A percentile compares a stretch with the other conserved stretches of the same genome.
Evolutionary conservation across 2,329 filamentous ascomycete species (phyloP).

Genomic region (Epichloe baconii): DNA sequence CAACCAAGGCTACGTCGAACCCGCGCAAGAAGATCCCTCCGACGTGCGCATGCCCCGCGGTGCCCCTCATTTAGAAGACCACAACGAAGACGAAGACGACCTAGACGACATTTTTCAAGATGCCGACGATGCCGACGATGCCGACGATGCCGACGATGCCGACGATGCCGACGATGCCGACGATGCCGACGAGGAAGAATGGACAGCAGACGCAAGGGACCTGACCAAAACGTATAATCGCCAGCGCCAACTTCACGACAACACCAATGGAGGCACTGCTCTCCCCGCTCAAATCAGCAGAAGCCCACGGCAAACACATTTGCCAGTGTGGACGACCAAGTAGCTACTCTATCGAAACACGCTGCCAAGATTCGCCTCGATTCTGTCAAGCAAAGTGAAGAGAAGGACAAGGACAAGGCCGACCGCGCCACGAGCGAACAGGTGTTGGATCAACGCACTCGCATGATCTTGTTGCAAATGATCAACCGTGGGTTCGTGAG

Average conservation of each 20-base stretch:
- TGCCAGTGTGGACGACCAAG: slow-evolving; percentile 74
- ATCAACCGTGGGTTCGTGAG: slow-evolving; percentile 83
- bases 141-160: slow-evolving; percentile 44
- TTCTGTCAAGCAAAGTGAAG: slow-evolving; percentile 37
- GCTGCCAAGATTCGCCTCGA: slow-evolving; percentile 76
- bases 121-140: slow-evolving; percentile 31
- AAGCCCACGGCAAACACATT: slow-evolving; percentile 69
- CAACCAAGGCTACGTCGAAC: slow-evolving; percentile 28
- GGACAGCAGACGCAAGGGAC: slow-evolving; percentile 48
- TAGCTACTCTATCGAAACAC: slow-evolving; percentile 71
- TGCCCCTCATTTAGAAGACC: slow-evolving; percentile 11
- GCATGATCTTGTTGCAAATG: slow-evolving; percentile 92
- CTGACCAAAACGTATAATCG: slow-evolving; percentile 83
- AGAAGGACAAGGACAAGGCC: slow-evolving; percentile 68
- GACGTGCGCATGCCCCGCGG: slow-evolving; percentile 18
- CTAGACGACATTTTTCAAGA: slow-evolving; percentile 27
- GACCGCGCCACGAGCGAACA: slow-evolving; percentile 91
- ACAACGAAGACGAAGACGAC: slow-evolving; percentile 23
- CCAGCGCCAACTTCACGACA: slow-evolving; percentile 52
- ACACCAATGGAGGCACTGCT: slow-evolving; percentile 22
- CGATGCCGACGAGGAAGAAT: slow-evolving; percentile 49
- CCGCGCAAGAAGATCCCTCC: slow-evolving; percentile 21
- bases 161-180: slow-evolving; percentile 32
- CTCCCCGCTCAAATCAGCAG: slow-evolving; percentile 65
- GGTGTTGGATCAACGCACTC: slow-evolving; percentile 83